Base-by-base conservation (phyloP, 345 rosid genomes). In the Eutrema japonicum region DNA sequence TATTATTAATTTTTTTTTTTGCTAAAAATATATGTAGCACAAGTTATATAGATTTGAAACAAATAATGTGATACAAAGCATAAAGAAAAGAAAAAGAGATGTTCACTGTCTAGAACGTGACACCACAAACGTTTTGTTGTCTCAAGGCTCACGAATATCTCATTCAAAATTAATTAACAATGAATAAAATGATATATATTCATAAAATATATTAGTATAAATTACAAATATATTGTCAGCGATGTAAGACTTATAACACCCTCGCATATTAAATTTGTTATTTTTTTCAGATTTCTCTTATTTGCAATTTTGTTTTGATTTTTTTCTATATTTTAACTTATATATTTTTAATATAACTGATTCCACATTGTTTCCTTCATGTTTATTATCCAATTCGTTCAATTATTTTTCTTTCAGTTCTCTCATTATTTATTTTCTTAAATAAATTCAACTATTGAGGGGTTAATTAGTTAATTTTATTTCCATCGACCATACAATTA, bases 61-160 rank as follows among this genome's bases (percentile, higher is more conserved):
- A 60, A 60, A 48, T 13, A 60, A 60, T 60, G n/a, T 41, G 65
- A 60, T 22, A 41, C 36, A 26, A 8, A 18, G 33, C 47, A 59
- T 10, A 59, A 4, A 41, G 66, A 61, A 59, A 4, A 41, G 66
- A 61, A 41, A 42, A 43, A 61, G 37, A 43, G 38, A 41, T 27
- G 9, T 7, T 60, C 46, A 18, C 3, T 49, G 18, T 29, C 6
- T 43, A 62, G 51, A 62, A 62, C 66, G 66, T 43, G 66, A 43
- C 38, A 62, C 51, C 12, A 27, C 49, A 60, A 42, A 42, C 65
- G 65, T 60, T 61, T 60, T 26, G 49, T 26, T 42, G 7, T 42
- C 13, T 27, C 37, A 42, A 61, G 50, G 50, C 13, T 61, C 50
- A 61, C 29, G 66, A 41, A 61, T 5, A 61, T 42, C 66, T 61